Percentiles rank a stretch among this genome's conserved stretches.
Conservation (phyloP, 2,329 filamentous ascomycete genomes). For the Didymella segeticola region DNA sequence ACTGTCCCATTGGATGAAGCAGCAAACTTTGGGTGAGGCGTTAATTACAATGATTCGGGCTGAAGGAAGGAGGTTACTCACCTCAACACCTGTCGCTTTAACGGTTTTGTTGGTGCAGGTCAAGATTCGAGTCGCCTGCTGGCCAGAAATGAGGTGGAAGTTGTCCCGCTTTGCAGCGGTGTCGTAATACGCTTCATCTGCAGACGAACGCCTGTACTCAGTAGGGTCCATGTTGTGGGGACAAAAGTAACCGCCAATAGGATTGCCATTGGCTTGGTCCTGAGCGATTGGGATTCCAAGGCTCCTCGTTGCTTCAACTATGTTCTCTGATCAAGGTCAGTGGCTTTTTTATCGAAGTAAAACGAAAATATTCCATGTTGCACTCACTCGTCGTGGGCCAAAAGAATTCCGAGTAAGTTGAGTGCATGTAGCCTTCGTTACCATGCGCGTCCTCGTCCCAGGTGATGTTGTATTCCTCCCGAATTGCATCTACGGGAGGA, state of each 20-base stretch:
- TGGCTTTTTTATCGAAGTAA: background rate
- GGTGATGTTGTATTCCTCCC: constrained; percentile 30
- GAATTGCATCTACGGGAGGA: constrained; percentile 23
- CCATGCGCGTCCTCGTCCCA: constrained; percentile 23
- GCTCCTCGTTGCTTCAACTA: constrained; percentile 25
- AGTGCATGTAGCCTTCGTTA: constrained; percentile 25
- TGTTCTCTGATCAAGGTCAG: constrained; percentile 22
- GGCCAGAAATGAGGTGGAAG: constrained; percentile 27
- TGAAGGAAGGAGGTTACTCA: background rate
- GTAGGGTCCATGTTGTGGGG: constrained; percentile 27
- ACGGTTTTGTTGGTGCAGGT: constrained; percentile 14
- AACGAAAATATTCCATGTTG: background rate
- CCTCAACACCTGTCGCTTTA: constrained; percentile 28
- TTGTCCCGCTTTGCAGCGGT: constrained; percentile 25
- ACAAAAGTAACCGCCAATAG: constrained; percentile 30
- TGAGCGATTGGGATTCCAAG: constrained; percentile 22
- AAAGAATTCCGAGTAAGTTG: constrained; percentile 28
- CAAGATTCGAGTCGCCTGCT: constrained; percentile 24
- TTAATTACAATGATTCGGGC: background rate
- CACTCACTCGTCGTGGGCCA: constrained; percentile 32
- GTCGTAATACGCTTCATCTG: constrained; percentile 30
- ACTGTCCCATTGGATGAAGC: constrained; percentile 17
- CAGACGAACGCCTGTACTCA: constrained; percentile 25
- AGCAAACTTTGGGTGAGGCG: constrained; percentile 12
- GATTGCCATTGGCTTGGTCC: constrained; percentile 30